Conservation (phyloP, 495 filamentous ascomycete species). For the Daldinia concentrica region DNA sequence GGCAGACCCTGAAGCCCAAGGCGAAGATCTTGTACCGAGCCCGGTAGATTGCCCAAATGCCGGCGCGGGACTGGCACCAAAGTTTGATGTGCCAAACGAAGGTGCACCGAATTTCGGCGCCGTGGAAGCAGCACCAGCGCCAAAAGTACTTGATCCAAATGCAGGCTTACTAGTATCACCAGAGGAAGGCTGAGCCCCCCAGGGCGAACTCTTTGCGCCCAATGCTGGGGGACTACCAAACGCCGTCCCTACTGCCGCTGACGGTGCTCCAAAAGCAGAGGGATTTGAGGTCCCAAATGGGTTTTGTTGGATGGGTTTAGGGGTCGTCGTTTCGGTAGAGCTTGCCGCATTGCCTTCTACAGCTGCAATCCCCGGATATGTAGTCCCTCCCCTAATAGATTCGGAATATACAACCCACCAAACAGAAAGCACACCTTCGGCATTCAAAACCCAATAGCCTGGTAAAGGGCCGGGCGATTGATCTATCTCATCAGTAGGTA, state of each 20-base stretch:
- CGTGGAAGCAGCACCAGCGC: conserved; percentile 59
- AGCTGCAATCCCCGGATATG: conserved; percentile 74
- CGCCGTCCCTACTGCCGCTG: conserved; percentile 32
- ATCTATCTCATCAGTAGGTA: conserved; percentile 77
- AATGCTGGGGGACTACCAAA: conserved; percentile 53
- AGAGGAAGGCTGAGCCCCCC: conserved; percentile 43
- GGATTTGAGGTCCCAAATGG: conserved; percentile 33
- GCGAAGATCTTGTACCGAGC: conserved; percentile 49
- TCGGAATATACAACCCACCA: conserved; percentile 96
- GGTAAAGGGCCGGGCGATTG: conserved; percentile 83
- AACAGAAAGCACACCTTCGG: conserved; percentile 82
- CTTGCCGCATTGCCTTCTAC: conserved; percentile 45
- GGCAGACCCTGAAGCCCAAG: conserved; percentile 52
- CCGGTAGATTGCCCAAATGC: conserved; percentile 64
- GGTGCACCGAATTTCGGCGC: conserved; percentile 55
- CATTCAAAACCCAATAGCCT: conserved; percentile 83
- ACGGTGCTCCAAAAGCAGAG: conserved; percentile 47
- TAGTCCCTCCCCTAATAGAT: conserved; percentile 74
- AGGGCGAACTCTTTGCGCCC: conserved; percentile 55
- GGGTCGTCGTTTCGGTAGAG: conserved; percentile 37
- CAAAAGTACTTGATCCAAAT: conserved; percentile 54
- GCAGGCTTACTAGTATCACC: conserved; percentile 45
- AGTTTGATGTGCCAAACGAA: conserved; percentile 48
- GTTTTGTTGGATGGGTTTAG: conserved; percentile 46
- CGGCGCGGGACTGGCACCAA: conserved; percentile 46